These are phyloP conservation scores for Ocimum tenuiflorum DNA, from an alignment of 257 asterid genomes.

Conservation along the genomic window DNA sequence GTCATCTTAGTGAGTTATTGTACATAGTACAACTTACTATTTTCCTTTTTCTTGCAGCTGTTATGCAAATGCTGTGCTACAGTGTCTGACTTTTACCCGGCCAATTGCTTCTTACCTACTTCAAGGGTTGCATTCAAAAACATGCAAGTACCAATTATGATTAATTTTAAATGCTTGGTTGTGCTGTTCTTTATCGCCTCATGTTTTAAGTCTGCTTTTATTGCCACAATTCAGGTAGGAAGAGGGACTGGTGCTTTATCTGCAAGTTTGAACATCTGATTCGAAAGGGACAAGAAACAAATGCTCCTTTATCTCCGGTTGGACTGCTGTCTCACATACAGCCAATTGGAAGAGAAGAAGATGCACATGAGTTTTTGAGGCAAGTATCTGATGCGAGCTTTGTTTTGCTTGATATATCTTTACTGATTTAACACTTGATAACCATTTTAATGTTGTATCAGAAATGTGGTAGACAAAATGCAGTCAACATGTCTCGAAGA, in stretches of 20 bases:
- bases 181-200: not conserved
- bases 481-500: conserved; percentile 51
- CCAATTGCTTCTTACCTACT: conserved; percentile 49
- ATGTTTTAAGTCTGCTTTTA: not conserved
- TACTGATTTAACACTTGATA: conserved; percentile 6
- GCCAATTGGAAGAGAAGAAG: conserved; percentile 59
- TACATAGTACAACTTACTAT: conserved; percentile 6
- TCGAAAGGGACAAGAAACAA: conserved; percentile 35
- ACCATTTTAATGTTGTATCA: conserved; percentile 22
- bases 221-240: conserved; percentile 34
- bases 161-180: not conserved
- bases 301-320: conserved; percentile 43
- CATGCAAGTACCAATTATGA: conserved; percentile 41
- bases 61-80: conserved; percentile 66
- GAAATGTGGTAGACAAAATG: conserved; percentile 51
- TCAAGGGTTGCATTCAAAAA: conserved; percentile 48
- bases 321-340: conserved; percentile 50
- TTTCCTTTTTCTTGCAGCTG: conserved; percentile 40
- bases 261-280: conserved; percentile 50
- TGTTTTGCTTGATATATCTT: not conserved
- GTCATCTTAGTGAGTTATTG: conserved; percentile 3
- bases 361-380: conserved; percentile 70
- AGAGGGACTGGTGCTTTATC: conserved; percentile 45
- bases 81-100: conserved; percentile 51
- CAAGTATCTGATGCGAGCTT: conserved; percentile 16